phyloP scores from a whole-genome alignment of 1,284 basidiomycete genomes.

The Trametes hirsuta region DNA sequence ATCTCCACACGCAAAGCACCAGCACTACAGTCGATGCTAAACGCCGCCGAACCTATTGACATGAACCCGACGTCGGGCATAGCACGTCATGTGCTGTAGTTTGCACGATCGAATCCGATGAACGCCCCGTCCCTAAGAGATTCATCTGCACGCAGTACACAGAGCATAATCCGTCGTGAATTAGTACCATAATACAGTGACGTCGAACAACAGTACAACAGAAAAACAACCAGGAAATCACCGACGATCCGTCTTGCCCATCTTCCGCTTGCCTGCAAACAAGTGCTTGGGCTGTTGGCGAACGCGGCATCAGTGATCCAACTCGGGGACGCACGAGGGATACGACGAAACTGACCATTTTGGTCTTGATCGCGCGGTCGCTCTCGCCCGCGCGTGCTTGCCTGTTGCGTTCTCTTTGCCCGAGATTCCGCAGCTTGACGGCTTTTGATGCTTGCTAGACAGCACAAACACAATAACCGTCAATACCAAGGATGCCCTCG shows the following conservation, averaged over 20 bases:
- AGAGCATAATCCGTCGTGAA: slow-evolving; percentile 3
- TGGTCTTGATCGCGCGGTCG: slow-evolving; percentile 79
- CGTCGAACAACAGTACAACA: slow-evolving; percentile 6
- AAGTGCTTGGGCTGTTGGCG: slow-evolving; percentile 77
- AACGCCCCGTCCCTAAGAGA: background rate
- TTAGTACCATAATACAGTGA: slow-evolving; percentile 12
- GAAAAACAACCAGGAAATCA: slow-evolving; percentile 36
- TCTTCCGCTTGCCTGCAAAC: slow-evolving; percentile 88
- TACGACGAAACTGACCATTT: slow-evolving; percentile 62
- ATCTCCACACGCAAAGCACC: too few species aligned
- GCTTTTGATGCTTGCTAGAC: slow-evolving; percentile 81
- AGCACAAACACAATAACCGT: slow-evolving; percentile 8
- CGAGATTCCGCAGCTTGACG: slow-evolving; percentile 79
- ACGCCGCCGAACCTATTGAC: too few species aligned
- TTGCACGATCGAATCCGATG: too few species aligned
- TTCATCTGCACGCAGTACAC: background rate
- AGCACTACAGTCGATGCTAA: too few species aligned
- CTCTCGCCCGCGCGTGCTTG: slow-evolving; percentile 88
- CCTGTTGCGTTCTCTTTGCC: slow-evolving; percentile 85
- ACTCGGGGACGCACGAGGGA: background rate
- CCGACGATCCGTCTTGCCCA: slow-evolving; percentile 84
- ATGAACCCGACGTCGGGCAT: too few species aligned
- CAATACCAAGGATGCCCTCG: background rate
- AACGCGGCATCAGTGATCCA: slow-evolving; percentile 17
- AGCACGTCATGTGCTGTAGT: too few species aligned